phyloP scores from a whole-genome alignment of 257 asterid species.

The Solanum sejunctum region DNA sequence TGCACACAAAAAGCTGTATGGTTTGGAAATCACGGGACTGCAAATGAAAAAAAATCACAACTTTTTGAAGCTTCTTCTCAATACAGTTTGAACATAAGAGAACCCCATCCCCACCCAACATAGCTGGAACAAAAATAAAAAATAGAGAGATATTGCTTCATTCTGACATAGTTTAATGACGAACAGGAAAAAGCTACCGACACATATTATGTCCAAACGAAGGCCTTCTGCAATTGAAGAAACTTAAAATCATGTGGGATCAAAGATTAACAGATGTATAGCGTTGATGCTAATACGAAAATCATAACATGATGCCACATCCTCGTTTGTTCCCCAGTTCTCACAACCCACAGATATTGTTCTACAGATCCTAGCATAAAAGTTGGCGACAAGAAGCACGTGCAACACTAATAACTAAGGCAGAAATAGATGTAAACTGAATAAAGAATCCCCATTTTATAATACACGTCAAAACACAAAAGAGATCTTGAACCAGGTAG shows the following conservation, averaged over 20 bases:
- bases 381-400: not conserved
- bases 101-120: not conserved
- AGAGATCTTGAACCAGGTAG: not conserved
- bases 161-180: not conserved
- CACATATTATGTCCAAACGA: not conserved
- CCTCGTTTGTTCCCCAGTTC: not conserved
- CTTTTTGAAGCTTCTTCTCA: not conserved
- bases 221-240: not conserved
- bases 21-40: not conserved
- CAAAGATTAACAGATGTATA: not conserved
- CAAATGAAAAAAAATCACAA: not conserved
- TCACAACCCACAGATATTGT: not conserved
- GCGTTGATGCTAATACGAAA: not conserved
- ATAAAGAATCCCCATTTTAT: not conserved
- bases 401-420: not conserved
- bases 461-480: not conserved
- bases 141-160: not conserved
- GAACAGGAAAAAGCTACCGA: not conserved
- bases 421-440: not conserved
- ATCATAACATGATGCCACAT: not conserved
- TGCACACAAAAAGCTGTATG: not conserved
- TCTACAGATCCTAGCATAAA: not conserved
- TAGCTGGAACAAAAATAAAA: not conserved
- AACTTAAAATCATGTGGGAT: not conserved
- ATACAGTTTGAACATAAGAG: not conserved